Conservation (phyloP, 345 rosid genomes). For the Trapa bicornis region DNA sequence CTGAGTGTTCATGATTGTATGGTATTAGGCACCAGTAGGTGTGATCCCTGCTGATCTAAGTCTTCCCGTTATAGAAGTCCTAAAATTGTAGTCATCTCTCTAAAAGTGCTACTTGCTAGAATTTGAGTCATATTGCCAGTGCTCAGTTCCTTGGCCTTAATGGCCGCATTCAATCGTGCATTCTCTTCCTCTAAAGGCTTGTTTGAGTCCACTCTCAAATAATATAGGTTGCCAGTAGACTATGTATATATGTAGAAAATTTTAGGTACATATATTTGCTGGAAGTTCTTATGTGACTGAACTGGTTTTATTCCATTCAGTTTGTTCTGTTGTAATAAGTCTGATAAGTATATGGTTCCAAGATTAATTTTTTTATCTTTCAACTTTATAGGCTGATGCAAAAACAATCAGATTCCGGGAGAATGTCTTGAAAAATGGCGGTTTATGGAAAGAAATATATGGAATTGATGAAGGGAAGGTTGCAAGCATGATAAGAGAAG, state of each 20-base stretch:
- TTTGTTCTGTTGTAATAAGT: neutral
- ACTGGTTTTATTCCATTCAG: neutral
- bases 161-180: neutral
- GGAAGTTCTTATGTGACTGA: neutral
- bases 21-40: neutral
- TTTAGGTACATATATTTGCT: neutral
- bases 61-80: neutral
- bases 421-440: conserved; percentile 86
- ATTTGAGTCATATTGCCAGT: neutral
- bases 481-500: conserved; percentile 90
- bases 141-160: neutral
- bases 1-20: neutral
- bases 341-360: neutral
- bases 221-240: neutral
- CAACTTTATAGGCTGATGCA: conserved; percentile 76
- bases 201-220: neutral
- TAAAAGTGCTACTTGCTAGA: neutral
- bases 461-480: conserved; percentile 94
- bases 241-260: neutral
- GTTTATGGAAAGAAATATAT: conserved; percentile 88
- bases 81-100: neutral
- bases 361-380: neutral
- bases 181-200: neutral
- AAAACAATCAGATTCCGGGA: conserved; percentile 84
- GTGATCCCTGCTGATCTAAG: no score